Evolutionary conservation across 2,329 filamentous ascomycete species (phyloP).

Genomic region (Laburnicola sp.): DNA sequence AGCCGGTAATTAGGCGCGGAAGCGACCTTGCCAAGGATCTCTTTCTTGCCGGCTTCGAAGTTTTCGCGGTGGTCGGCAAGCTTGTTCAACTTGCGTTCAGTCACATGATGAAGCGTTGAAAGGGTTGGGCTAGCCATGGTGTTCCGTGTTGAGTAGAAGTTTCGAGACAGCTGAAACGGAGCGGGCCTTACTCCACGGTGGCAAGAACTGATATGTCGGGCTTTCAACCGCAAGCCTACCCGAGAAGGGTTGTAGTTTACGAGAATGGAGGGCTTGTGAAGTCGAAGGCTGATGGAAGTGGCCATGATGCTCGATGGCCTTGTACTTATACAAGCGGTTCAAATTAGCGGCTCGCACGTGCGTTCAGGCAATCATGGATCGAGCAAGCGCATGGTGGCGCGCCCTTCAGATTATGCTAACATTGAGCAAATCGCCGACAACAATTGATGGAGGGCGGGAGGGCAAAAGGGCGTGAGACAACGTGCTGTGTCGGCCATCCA

Average conservation of each 20-base stretch:
- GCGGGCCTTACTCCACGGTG: too few species aligned
- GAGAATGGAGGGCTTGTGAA: background rate
- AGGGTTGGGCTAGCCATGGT: slow-evolving; percentile 22
- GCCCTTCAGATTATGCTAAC: background rate
- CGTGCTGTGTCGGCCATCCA: background rate
- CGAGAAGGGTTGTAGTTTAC: background rate
- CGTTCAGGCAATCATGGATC: background rate
- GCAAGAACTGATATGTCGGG: too few species aligned
- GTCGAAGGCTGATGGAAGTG: background rate
- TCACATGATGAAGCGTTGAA: slow-evolving; percentile 33
- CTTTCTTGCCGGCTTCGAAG: slow-evolving; percentile 24
- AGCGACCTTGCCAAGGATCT: slow-evolving; percentile 19
- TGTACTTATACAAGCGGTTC: background rate
- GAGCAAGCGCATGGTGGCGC: background rate
- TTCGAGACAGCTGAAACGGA: background rate
- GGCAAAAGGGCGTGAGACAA: slow-evolving; percentile 2
- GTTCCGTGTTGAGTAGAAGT: background rate
- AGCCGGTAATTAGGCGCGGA: slow-evolving; percentile 6
- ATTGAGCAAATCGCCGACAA: background rate
- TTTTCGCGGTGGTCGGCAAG: slow-evolving; percentile 24
- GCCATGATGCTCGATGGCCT: background rate
- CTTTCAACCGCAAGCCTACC: too few species aligned
- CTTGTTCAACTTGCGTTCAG: slow-evolving; percentile 29
- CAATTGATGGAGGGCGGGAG: slow-evolving; percentile 1
- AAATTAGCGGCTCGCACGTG: background rate